A percentile compares a stretch with the other conserved stretches of the same genome.
phyloP scores from a whole-genome alignment of 176 grass and related monocot genomes.

The Rhynchospora tenuis region DNA sequence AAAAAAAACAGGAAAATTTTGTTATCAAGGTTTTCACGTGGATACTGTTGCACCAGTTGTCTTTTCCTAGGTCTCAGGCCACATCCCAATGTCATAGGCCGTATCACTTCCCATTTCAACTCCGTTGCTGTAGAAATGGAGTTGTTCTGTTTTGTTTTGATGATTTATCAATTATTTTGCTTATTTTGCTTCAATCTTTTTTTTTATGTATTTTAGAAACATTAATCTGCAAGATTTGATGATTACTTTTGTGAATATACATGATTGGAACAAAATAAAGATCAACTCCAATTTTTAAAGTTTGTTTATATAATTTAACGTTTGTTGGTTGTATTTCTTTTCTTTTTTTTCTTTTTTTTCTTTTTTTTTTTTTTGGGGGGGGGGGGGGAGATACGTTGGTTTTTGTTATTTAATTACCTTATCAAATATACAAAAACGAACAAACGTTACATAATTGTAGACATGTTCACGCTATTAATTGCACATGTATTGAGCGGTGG shows the following conservation, averaged over 20 bases:
- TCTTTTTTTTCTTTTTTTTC: neutral
- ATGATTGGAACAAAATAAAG: neutral
- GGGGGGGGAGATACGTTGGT: neutral
- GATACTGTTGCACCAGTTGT: conserved; percentile 22
- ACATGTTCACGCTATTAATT: neutral
- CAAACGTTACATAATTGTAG: neutral
- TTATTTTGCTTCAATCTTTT: neutral
- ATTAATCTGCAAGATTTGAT: neutral
- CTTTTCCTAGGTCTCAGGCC: conserved; percentile 31
- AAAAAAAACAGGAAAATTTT: neutral
- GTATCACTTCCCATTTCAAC: neutral
- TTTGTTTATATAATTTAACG: neutral
- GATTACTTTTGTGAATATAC: neutral
- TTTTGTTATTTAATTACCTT: neutral
- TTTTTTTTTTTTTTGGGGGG: neutral
- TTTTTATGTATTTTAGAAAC: neutral
- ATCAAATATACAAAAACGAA: neutral
- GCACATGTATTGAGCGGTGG: neutral
- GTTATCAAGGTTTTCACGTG: conserved; percentile 25
- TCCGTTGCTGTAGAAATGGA: neutral
- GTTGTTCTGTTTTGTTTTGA: neutral
- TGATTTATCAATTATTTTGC: too few species aligned
- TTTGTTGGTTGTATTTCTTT: neutral
- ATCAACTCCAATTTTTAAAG: neutral
- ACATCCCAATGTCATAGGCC: conserved; percentile 27